Evolutionary conservation across 768 basidiomycete species (phyloP), one percentile per base, ranked within the genome.

Genomic region (Hericium alpestre): DNA sequence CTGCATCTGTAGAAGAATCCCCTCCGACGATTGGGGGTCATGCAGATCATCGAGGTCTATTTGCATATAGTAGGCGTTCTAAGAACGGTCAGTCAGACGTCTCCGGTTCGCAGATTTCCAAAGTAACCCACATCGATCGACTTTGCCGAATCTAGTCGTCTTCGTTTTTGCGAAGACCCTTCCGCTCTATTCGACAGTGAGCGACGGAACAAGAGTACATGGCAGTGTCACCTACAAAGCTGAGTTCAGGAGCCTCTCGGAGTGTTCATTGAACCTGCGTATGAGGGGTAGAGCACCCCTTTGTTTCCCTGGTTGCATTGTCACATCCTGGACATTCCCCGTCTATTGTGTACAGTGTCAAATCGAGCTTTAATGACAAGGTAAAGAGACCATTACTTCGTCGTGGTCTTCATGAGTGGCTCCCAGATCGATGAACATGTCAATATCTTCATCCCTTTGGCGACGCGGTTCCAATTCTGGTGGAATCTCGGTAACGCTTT

Each of bases 241-340:
- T 46, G 90, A 84, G 57, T 87, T 86, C 13, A 98, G 73, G 10
- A 97, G 73, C 62, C 93, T 74, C 63, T 95, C 92, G 0, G 93
- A 96, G 69, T 99, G 96, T 65, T 97, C 93, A 65, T 98, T 99
- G 72, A 99, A 98, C 67, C 94, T 90, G 51, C 95, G 80, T 61
- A 99, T 98, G 50, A 98, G 77, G 0, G 96, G 96, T 22, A 99
- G 71, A 12, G 90, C 88, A 38, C 85, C 87, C 52, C 84, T 79
- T 68, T 96, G 89, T 65, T 86, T 80, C 15, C 96, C 96, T 13
- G 95, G 84, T 67, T 91, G 91, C 96, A 98, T 99, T 1, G 96
- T 98, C 22, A 90, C 67, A 64, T 99, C 96, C 67, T 80, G 84
- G 61, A 86, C 82, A 63, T 95, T 95, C 18, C 91, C 90, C 2